Evolutionary conservation across 164 flowering plant species (phyloP), one percentile per base, ranked within the genome.

Genomic region (Brasenia schreberi): DNA sequence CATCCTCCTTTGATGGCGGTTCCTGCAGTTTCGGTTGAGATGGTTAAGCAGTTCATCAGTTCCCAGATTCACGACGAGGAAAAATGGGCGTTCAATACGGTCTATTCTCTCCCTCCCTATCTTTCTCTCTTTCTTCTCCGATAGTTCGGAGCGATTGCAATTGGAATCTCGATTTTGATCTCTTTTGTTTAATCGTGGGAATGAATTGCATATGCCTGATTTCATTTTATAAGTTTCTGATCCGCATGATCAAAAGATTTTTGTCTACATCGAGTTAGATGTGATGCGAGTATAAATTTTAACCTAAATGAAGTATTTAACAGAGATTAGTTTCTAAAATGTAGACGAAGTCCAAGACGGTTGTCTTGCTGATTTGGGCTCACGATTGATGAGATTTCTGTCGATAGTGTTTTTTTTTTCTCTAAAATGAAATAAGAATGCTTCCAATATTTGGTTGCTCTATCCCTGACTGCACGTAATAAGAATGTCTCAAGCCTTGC

Each of bases 41-140:
- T 76, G 64, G n/a, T 85, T 39, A 87, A 85, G 68, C 80, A 74
- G 16, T 74, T 87, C 72, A 77, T 79, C 75, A 66, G 76, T 65
- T 79, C 92, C n/a, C 89, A 87, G 74, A 69, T 81, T 59, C 77
- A 87, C 66, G 85, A 85, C 68, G 89, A 85, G 19, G 84, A 81
- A 64, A 82, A 85, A 64, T 87, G 86, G 87, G 85, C 87, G n/a
- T 65, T 64, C 14, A 87, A 85, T 77, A 65, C 68, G 92, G 92
- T 87, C 73, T 5, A 7, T 44, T 18, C 63, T 56, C 42, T 56
- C 63, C 17, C 18, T 42, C 27, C 45, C 18, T 23, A 61, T 42
- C 43, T 18, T 60, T 67, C 43, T 53, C 10, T 43, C 1, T 6
- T 33, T 4, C 2, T 7, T 4, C 14, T 45, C 53, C 14, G 7